phyloP scores from a whole-genome alignment of 768 basidiomycete genomes.

The Naganishia onofrii region DNA sequence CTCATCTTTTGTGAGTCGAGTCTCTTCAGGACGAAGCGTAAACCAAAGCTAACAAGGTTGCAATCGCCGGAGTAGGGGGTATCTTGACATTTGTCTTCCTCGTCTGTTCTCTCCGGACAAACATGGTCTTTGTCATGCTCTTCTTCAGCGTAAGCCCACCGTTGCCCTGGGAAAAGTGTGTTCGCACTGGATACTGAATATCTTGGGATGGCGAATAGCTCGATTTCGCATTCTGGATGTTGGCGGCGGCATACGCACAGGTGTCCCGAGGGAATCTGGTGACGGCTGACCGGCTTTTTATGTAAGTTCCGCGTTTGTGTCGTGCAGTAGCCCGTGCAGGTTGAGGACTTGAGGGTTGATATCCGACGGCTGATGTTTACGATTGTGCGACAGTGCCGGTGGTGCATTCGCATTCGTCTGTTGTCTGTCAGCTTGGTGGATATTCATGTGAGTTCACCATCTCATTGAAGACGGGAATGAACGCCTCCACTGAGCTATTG shows the following conservation, averaged over 20 bases:
- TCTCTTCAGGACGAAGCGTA: not conserved
- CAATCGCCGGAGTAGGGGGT: conserved; percentile 8
- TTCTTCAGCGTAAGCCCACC: conserved; percentile 32
- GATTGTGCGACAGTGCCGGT: conserved; percentile 26
- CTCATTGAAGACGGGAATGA: not conserved
- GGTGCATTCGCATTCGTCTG: conserved; percentile 41
- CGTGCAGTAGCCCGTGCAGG: not conserved
- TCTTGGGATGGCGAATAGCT: conserved; percentile 23
- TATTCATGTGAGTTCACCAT: not conserved
- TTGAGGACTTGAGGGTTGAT: not conserved
- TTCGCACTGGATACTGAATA: not conserved
- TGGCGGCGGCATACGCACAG: conserved; percentile 30
- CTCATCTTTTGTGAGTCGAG: conserved; percentile 32
- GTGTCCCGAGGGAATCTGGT: not conserved
- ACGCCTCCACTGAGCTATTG: conserved; percentile 16
- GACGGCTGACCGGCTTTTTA: conserved; percentile 7
- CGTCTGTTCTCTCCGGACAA: conserved; percentile 38
- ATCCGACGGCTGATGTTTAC: not conserved
- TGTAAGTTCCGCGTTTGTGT: not conserved
- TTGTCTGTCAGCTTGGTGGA: conserved; percentile 29
- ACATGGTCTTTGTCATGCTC: conserved; percentile 36
- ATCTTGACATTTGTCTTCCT: conserved; percentile 36
- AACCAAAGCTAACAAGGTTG: no score
- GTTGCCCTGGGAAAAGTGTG: not conserved
- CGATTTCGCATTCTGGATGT: conserved; percentile 39